phyloP scores from a whole-genome alignment of 1,284 basidiomycete genomes.

The Austroboletus rostrupii region DNA sequence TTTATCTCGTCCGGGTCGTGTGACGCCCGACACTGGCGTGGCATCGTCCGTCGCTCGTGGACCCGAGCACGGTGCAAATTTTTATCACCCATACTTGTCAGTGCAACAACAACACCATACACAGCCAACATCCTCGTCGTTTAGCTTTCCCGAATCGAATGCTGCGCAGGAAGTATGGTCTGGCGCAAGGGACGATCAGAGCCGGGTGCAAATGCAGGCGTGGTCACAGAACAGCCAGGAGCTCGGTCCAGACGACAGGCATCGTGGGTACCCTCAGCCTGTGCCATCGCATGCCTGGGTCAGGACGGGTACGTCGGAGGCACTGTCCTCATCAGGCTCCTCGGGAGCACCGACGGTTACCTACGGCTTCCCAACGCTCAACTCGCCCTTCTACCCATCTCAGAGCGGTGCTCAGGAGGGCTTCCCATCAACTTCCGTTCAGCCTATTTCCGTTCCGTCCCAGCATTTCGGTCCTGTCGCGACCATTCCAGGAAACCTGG shows the following conservation, averaged over 20 bases:
- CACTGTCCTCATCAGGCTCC: constrained; percentile 19
- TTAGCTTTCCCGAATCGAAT: constrained; percentile 22
- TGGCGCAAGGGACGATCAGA: constrained; percentile 23
- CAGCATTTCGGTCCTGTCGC: constrained; percentile 24
- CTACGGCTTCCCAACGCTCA: constrained; percentile 36
- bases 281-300: constrained; percentile 28
- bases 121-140: constrained; percentile 17
- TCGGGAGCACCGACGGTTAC: constrained; percentile 19
- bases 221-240: constrained; percentile 29
- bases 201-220: constrained; percentile 17
- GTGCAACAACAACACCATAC: constrained; percentile 24
- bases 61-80: constrained; percentile 22
- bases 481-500: constrained; percentile 17
- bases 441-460: constrained; percentile 29
- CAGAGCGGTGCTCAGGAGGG: constrained; percentile 24
- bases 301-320: constrained; percentile 18
- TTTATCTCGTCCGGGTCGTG: constrained; percentile 24
- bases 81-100: constrained; percentile 27
- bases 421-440: constrained; percentile 24
- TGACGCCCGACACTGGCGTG: constrained; percentile 26
- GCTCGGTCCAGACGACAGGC: constrained; percentile 22
- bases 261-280: constrained; percentile 28
- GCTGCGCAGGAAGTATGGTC: constrained; percentile 22
- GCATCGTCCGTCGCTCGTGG: constrained; percentile 23
- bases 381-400: constrained; percentile 43